Evolutionary conservation across 257 asterid species (phyloP), one percentile per base, ranked within the genome.

Genomic region (Fraxinus anomala): DNA sequence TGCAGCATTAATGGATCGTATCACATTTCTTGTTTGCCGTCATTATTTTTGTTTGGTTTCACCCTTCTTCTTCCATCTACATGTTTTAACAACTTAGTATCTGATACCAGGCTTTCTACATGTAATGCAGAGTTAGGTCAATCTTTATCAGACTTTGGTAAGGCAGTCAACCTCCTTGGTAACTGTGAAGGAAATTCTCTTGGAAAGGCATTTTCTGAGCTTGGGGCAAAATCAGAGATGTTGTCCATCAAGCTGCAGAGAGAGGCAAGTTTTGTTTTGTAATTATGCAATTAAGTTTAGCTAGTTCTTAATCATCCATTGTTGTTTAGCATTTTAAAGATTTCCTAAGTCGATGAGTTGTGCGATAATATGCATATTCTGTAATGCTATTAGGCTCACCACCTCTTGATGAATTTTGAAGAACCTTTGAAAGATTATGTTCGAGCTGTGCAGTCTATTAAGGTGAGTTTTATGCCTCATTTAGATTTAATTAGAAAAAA

Each of bases 391-490:
- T 86, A 96, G 99, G 99, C 98, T 80, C 96, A 96, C 81, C 86
- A 89, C 83, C 94, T 96, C 83, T 82, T 93, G 87, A 96, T 96
- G 99, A 89, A 87, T 77, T 95, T 95, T 78, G 98, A 95, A 85
- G 99, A 93, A 84, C 98, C 99, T 76, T 71, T 96, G 82, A 93
- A 93, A 84, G 99, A 93, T 85, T 96, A 93, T 87, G 97, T 93
- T 79, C 97, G 93, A 68, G 93, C 99, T 26, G 98, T 96, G 82
- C 99, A 96, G 83, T 96, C 98, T 80, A 91, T 96, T 73, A 96
- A 96, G 93, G 98, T 91, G 77, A 89, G 84, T 72, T 14, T 72
- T 49, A 39, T 77, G 76, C 68, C 63, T 51, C 63, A 51, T 51
- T 49, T 17, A 51, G 17, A 51, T 51, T 51, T 42, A 17, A 51